Base-by-base conservation (phyloP, 2,329 filamentous ascomycete species). In the Juglanconis oblonga region DNA sequence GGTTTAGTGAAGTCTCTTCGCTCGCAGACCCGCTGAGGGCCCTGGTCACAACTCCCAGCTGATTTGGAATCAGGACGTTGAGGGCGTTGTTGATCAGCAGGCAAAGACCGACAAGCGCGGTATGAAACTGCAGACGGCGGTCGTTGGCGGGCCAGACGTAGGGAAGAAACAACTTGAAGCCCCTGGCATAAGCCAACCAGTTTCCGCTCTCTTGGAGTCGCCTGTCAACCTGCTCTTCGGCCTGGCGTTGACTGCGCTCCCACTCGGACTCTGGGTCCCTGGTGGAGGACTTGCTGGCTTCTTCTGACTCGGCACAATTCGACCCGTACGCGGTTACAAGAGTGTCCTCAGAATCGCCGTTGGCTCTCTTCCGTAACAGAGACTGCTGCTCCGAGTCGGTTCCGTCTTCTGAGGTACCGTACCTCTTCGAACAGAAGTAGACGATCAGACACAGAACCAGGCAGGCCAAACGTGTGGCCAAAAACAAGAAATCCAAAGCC, bases 21-120 rank as follows among this genome's bases (percentile, higher is more conserved):
- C 80, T 44, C 9, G 55, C 29, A n/a, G 47, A 14, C 29, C 49
- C 47, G 8, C 57, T 80, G 29, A 96, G 76, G 62, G 84, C 84
- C 67, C 95, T 86, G 64, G 91, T 87, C 64, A 96, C 87, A 60
- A 90, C 85, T 64, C 91, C 92, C 36, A 94, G 84, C 69, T 95
- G 90, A 24, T 89, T 83, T n/a, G 92, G 92, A 36, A 92, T 85
- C 47, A 96, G 76, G 13, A 96, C 78, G 66, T 92, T 91, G 53
- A 96, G 77, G 5, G 84, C 84, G 64, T 93, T 91, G 58, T 87
- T 84, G 55, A 80, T 77, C n/a, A 92, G 71, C 29, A 95, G 78
- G 65, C 89, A 89, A 1, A 90, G 48, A 0, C 83, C 82, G 49
- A 95, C 87, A 4, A 90, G 78, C 10, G 83, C 75, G 24, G 90